phyloP scores from a whole-genome alignment of 2,329 filamentous ascomycete species.

The Chrysoporthe puriensis region DNA sequence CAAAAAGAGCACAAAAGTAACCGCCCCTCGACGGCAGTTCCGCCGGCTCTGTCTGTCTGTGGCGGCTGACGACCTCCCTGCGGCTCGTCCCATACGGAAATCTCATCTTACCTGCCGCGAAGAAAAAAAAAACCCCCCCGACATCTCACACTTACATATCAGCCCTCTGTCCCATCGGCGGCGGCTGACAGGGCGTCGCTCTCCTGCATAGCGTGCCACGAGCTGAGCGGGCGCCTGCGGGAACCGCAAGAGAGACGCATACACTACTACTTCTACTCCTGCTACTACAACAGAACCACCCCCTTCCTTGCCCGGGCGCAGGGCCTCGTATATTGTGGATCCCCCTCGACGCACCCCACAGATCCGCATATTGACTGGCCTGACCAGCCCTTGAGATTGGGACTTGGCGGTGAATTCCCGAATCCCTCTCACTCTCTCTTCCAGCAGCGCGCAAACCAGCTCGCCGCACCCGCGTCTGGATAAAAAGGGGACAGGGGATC shows the following conservation, averaged over 20 bases:
- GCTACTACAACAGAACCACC: too few relatives aligned
- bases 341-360: slow-evolving; percentile 23
- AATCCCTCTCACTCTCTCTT: slow-evolving; percentile 24
- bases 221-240: not conserved
- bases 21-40: not conserved
- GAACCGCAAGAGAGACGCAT: not conserved
- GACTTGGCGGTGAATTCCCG: slow-evolving; percentile 29
- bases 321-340: slow-evolving; percentile 30
- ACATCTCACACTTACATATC: not conserved
- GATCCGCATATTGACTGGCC: slow-evolving; percentile 30
- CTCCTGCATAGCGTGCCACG: not conserved
- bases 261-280: not conserved
- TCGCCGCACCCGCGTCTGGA: not conserved
- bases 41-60: not conserved
- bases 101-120: not conserved
- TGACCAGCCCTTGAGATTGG: slow-evolving; percentile 21
- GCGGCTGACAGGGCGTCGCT: not conserved
- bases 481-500: slow-evolving; percentile 25
- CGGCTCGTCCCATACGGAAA: not conserved
- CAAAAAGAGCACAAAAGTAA: not conserved
- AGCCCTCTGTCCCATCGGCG: not conserved
- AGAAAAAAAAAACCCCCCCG: not conserved
- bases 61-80: too few relatives aligned
- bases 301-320: slow-evolving; percentile 10
- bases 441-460: not conserved